Percentiles rank a stretch among this genome's conserved stretches.
These are phyloP conservation scores for Chondrostereum purpureum DNA, from an alignment of 1,284 basidiomycete genomes.

Conservation along the genomic window DNA sequence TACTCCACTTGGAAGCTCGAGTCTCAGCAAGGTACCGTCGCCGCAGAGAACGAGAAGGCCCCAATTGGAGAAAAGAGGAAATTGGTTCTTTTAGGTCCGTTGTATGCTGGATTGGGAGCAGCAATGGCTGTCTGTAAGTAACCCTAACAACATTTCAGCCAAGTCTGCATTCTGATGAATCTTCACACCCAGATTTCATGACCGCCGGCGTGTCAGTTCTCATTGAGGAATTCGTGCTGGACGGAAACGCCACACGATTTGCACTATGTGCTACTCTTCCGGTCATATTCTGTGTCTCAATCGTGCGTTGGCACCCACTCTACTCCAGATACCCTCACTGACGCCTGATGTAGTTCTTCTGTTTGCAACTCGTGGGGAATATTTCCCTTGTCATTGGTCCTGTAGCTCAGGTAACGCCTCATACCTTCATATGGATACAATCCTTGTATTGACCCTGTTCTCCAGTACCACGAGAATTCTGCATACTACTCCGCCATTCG, in stretches of 20 bases:
- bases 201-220: slow-evolving; percentile 51
- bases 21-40: slow-evolving; percentile 29
- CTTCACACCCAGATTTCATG: slow-evolving; percentile 45
- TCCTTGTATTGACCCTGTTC: slow-evolving; percentile 58
- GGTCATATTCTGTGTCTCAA: slow-evolving; percentile 64
- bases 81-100: slow-evolving; percentile 56
- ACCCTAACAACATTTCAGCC: neutral
- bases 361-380: slow-evolving; percentile 54
- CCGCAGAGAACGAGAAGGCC: slow-evolving; percentile 37
- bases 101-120: slow-evolving; percentile 70
- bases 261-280: slow-evolving; percentile 58
- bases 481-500: slow-evolving; percentile 62
- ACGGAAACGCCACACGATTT: slow-evolving; percentile 58
- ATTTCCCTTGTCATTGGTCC: slow-evolving; percentile 34
- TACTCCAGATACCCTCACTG: neutral
- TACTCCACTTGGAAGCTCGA: slow-evolving; percentile 23
- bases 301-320: slow-evolving; percentile 40
- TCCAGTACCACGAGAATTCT: slow-evolving; percentile 71
- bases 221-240: slow-evolving; percentile 62
- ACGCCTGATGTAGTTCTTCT: slow-evolving; percentile 45
- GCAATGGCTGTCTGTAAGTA: slow-evolving; percentile 56
- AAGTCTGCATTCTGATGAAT: slow-evolving; percentile 8
- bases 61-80: slow-evolving; percentile 41
- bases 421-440: slow-evolving; percentile 5
- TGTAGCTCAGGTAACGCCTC: slow-evolving; percentile 3